Evolutionary conservation across 129 eudicot genomes (phyloP).

Genomic region (Silybum marianum): DNA sequence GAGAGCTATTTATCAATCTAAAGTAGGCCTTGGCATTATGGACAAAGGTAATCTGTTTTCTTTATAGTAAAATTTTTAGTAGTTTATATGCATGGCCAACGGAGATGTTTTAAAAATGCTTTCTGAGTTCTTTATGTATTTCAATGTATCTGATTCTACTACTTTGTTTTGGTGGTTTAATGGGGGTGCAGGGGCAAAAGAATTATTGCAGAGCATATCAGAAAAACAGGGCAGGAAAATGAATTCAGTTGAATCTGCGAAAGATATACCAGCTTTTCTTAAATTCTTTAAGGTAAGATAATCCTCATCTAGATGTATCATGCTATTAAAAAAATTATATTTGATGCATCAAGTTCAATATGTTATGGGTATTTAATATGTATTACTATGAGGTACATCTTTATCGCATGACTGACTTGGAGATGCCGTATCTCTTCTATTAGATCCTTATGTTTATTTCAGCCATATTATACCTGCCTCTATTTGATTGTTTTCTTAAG

Average conservation of each 20-base stretch:
- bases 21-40: conserved; percentile 84
- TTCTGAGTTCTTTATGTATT: not conserved
- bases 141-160: conserved; percentile 3
- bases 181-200: conserved; percentile 87
- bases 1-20: conserved; percentile 93
- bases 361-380: not conserved
- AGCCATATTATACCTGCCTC: not conserved
- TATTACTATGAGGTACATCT: not conserved
- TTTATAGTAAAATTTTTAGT: not conserved
- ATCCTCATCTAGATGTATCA: conserved; percentile 8
- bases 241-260: conserved; percentile 78
- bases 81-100: conserved; percentile 8
- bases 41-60: conserved; percentile 62
- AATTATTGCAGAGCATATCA: conserved; percentile 76
- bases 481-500: not conserved
- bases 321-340: not conserved
- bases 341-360: not conserved
- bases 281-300: conserved; percentile 67
- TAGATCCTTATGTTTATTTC: not conserved
- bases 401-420: not conserved
- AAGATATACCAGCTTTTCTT: conserved; percentile 74
- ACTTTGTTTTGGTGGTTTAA: conserved; percentile 9
- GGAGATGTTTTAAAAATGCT: conserved; percentile 1
- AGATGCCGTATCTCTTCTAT: not conserved
- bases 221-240: conserved; percentile 94